Evolutionary conservation across 116 monocot species (phyloP).

Genomic region (Cymodocea nodosa): DNA sequence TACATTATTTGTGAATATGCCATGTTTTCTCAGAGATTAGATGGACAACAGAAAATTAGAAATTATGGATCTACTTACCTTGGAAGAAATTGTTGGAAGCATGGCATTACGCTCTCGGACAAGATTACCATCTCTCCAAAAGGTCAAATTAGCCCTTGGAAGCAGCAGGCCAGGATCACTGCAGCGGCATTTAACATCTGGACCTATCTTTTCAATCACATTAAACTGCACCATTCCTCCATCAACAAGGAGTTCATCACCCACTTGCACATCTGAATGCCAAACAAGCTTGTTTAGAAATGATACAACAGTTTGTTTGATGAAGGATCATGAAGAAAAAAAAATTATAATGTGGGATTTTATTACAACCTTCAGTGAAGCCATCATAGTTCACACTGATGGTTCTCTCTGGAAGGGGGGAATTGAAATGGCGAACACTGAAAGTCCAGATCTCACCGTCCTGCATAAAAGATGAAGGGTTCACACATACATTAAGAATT

Average conservation of each 20-base stretch:
- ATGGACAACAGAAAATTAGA: neutral
- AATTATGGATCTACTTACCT: slow-evolving; percentile 25
- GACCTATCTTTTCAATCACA: slow-evolving; percentile 92
- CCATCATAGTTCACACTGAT: slow-evolving; percentile 90
- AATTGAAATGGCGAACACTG: slow-evolving; percentile 64
- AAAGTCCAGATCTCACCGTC: slow-evolving; percentile 98
- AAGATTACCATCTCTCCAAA: slow-evolving; percentile 84
- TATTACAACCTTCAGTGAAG: slow-evolving; percentile 71
- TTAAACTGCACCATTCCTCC: slow-evolving; percentile 98
- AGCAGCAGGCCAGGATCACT: slow-evolving; percentile 79
- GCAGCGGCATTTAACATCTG: slow-evolving; percentile 86
- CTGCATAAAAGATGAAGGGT: slow-evolving; percentile 12
- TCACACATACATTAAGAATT: too few relatives aligned
- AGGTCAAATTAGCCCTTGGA: slow-evolving; percentile 81
- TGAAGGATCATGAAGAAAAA: neutral
- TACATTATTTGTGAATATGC: too few relatives aligned
- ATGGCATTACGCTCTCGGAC: slow-evolving; percentile 89
- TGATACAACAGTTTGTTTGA: neutral
- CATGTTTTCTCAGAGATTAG: too few relatives aligned
- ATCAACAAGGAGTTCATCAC: slow-evolving; percentile 92
- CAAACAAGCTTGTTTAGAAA: slow-evolving; percentile 3
- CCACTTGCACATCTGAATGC: slow-evolving; percentile 65
- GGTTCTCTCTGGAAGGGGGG: slow-evolving; percentile 70
- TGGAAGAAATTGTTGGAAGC: slow-evolving; percentile 96
- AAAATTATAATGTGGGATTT: neutral